These are phyloP conservation scores for Rosa hybrid DNA, from an alignment of 331 rosid species.

Conservation along the genomic window DNA sequence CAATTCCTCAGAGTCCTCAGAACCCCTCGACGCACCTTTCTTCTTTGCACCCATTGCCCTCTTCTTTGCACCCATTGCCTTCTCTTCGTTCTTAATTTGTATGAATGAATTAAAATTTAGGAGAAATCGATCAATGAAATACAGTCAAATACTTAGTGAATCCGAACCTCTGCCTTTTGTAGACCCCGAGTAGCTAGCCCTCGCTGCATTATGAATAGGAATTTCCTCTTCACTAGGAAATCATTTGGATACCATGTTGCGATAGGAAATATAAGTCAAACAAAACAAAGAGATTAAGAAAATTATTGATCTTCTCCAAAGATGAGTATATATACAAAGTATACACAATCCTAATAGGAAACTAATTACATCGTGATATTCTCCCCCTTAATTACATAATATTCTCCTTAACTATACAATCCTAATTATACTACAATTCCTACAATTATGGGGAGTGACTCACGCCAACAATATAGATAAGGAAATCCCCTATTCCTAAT, in stretches of 20 bases:
- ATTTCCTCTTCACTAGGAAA: neutral
- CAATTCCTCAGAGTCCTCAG: conserved; percentile 84
- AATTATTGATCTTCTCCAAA: no score
- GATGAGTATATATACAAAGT: no score
- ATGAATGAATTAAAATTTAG: neutral
- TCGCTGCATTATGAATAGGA: neutral
- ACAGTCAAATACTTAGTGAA: neutral
- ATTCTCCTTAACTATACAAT: no score
- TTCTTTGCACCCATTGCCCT: conserved; percentile 70
- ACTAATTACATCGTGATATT: no score
- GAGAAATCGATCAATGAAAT: neutral
- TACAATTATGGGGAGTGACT: no score
- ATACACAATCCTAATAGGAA: no score
- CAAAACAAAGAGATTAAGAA: no score
- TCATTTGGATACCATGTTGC: neutral
- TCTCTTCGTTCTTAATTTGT: neutral
- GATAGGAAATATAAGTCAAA: neutral
- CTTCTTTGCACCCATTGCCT: neutral
- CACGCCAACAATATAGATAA: no score
- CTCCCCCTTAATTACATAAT: no score
- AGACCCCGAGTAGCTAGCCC: neutral
- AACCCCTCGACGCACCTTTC: conserved; percentile 61
- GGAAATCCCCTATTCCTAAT: no score
- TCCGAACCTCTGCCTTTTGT: neutral
- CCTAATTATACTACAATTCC: no score